phyloP scores from a whole-genome alignment of 78 protist genomes.

The Dictyostelium brefeldianum region DNA sequence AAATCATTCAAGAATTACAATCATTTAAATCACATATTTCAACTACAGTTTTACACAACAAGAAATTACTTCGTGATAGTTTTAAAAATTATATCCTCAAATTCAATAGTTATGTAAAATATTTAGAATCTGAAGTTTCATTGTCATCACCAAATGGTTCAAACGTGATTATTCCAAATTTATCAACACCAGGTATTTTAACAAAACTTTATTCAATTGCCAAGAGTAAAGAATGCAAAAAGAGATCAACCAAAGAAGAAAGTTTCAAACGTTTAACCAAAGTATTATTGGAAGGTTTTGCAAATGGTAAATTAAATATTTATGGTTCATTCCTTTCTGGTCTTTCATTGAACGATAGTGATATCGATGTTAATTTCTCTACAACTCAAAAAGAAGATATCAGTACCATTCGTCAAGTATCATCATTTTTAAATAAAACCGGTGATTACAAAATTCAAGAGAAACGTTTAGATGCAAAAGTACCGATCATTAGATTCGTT shows the following conservation, averaged over 20 bases:
- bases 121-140: not conserved
- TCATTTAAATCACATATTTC: not conserved
- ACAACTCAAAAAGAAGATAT: not conserved
- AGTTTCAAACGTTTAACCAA: not conserved
- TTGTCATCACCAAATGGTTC: not conserved
- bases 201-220: not conserved
- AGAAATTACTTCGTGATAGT: not conserved
- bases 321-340: slow-evolving; percentile 59
- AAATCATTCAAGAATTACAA: not conserved
- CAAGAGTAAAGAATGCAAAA: not conserved
- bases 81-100: not conserved
- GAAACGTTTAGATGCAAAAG: slow-evolving; percentile 7
- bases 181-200: not conserved
- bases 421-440: not conserved
- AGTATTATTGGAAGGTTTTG: not conserved
- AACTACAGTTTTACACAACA: not conserved
- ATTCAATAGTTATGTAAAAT: not conserved
- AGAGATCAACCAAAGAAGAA: not conserved
- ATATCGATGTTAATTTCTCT: slow-evolving; percentile 27
- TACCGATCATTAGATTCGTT: slow-evolving; percentile 38
- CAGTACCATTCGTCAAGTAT: not conserved
- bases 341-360: not conserved
- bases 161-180: not conserved
- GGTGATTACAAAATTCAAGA: not conserved
- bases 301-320: not conserved